These are phyloP conservation scores for Cunninghamia lanceolata DNA, from an alignment of 75 land plant species.

Conservation along the genomic window DNA sequence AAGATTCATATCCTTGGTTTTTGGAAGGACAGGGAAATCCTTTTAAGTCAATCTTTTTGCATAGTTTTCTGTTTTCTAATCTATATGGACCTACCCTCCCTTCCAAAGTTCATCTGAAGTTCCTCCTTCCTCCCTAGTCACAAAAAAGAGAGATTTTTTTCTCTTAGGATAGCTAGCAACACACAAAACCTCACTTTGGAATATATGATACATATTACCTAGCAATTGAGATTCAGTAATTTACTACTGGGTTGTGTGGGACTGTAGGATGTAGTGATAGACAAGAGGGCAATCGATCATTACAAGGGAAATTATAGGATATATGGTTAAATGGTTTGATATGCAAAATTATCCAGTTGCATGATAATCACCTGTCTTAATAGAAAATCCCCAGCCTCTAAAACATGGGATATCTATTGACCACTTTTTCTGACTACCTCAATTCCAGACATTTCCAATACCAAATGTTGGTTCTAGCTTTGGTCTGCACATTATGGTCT, in stretches of 20 bases:
- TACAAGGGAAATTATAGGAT: background rate
- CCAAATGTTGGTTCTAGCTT: background rate
- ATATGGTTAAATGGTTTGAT: background rate
- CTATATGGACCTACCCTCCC: background rate
- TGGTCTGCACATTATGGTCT: background rate
- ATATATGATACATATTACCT: background rate
- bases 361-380: too few species aligned
- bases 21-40: background rate
- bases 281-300: background rate
- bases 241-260: background rate
- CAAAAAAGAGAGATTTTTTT: background rate
- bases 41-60: background rate
- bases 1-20: background rate
- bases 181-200: background rate
- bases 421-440: background rate
- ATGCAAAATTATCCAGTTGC: background rate
- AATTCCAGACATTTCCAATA: background rate
- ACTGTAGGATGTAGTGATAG: background rate
- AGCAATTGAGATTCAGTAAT: background rate
- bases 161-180: background rate
- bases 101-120: background rate
- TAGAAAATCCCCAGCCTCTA: background rate
- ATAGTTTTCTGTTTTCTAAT: background rate
- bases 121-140: background rate
- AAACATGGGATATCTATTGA: background rate